phyloP scores from a whole-genome alignment of 2,329 filamentous ascomycete species.

The Epichloe festucae region DNA sequence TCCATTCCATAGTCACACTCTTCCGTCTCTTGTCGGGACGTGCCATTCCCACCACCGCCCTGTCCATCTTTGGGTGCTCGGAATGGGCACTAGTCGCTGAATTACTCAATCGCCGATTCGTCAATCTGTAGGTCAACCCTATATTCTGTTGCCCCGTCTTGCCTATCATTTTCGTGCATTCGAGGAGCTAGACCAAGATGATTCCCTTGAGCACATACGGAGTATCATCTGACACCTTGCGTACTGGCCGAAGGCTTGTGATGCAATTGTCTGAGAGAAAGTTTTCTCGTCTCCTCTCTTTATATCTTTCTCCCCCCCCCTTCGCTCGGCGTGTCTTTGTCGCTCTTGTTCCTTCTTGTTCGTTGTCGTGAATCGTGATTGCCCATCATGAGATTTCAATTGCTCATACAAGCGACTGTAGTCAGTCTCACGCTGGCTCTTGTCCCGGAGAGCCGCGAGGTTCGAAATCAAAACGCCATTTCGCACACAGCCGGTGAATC shows the following conservation, averaged over 20 bases:
- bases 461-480: background rate
- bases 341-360: background rate
- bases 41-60: background rate
- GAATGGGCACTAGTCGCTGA: background rate
- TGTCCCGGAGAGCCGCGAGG: background rate
- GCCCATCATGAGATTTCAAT: background rate
- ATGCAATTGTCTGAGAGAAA: background rate
- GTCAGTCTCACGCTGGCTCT: background rate
- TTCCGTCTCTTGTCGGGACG: background rate
- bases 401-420: constrained; percentile 1
- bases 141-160: background rate
- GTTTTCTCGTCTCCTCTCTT: background rate
- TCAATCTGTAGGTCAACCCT: background rate
- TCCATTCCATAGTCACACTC: background rate
- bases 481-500: background rate
- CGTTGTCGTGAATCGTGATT: background rate
- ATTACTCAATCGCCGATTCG: background rate
- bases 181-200: background rate
- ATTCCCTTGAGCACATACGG: background rate
- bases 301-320: background rate
- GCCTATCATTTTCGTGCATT: background rate
- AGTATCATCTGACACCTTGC: background rate
- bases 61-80: background rate
- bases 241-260: background rate
- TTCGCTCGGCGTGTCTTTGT: background rate